Percentiles rank a stretch among this genome's conserved stretches.
These are phyloP conservation scores for Aspergillus thermomutatus DNA, from an alignment of 2,329 filamentous ascomycete genomes.

Conservation along the genomic window DNA sequence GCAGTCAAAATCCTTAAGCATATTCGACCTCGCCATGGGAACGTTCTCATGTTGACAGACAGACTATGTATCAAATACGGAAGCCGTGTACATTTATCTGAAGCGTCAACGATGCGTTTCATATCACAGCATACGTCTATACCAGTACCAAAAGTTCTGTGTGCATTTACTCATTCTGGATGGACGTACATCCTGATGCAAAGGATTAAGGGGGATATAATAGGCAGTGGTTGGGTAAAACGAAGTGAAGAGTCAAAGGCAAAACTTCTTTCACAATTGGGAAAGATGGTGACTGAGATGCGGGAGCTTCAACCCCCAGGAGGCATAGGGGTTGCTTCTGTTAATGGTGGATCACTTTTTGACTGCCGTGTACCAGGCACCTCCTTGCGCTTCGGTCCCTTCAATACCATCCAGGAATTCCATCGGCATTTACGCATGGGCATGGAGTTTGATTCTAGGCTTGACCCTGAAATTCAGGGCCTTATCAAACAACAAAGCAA, in stretches of 20 bases:
- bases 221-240: slow-evolving; percentile 29
- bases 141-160: slow-evolving; percentile 37
- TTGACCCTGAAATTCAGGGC: slow-evolving; percentile 27
- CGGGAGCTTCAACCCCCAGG: slow-evolving; percentile 25
- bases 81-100: slow-evolving; percentile 21
- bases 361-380: slow-evolving; percentile 28
- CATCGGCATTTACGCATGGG: slow-evolving; percentile 34
- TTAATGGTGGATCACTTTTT: slow-evolving; percentile 31
- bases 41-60: slow-evolving; percentile 28
- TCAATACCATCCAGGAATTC: slow-evolving; percentile 33
- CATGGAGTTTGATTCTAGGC: slow-evolving; percentile 24
- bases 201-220: slow-evolving; percentile 36
- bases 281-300: slow-evolving; percentile 27
- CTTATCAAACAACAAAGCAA: slow-evolving; percentile 32
- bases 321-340: slow-evolving; percentile 26
- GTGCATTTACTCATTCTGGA: slow-evolving; percentile 30
- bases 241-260: slow-evolving; percentile 30
- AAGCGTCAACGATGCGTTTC: slow-evolving; percentile 36
- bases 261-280: slow-evolving; percentile 35
- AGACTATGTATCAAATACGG: slow-evolving; percentile 34
- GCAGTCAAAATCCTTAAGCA: slow-evolving; percentile 19
- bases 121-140: slow-evolving; percentile 37
- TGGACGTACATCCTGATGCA: slow-evolving; percentile 41
- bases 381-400: slow-evolving; percentile 30
- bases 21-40: slow-evolving; percentile 20